Conservation (phyloP, 2,329 filamentous ascomycete genomes). For the Cladorrhinum sp. region DNA sequence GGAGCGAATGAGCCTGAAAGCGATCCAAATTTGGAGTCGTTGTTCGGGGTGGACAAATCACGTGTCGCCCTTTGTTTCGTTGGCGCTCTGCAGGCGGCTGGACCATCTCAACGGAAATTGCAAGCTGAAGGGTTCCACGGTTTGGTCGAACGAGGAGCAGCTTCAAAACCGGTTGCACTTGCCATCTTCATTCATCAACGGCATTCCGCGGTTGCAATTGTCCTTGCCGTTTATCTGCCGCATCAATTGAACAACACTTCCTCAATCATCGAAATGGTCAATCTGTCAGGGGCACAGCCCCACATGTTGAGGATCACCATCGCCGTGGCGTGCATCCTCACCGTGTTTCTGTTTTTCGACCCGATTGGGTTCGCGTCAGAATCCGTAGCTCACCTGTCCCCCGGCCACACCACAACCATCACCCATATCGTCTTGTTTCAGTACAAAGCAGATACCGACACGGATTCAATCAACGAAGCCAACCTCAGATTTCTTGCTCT, state of each 20-base stretch:
- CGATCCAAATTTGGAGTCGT: neutral
- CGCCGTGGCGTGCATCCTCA: slow-evolving; percentile 12
- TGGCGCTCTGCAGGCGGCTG: neutral
- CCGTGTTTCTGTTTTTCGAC: slow-evolving; percentile 23
- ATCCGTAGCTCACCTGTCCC: slow-evolving; percentile 8
- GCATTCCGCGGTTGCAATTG: neutral
- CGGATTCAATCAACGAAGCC: slow-evolving; percentile 18
- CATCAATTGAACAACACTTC: neutral
- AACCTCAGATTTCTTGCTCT: slow-evolving; percentile 50
- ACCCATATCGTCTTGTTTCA: slow-evolving; percentile 19
- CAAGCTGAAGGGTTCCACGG: neutral
- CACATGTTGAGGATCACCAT: slow-evolving; percentile 14
- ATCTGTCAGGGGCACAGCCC: slow-evolving; percentile 13
- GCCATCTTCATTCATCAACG: neutral
- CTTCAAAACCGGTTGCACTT: neutral
- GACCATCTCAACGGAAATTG: neutral
- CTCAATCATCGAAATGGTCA: slow-evolving; percentile 10
- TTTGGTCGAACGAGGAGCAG: neutral
- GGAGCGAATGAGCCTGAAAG: neutral
- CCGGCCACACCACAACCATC: slow-evolving; percentile 11
- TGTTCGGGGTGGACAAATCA: neutral
- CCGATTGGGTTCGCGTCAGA: slow-evolving; percentile 21
- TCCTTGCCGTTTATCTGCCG: neutral
- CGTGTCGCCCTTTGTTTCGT: neutral
- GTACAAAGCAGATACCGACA: slow-evolving; percentile 12